Base-by-base conservation (phyloP, 2,329 filamentous ascomycete genomes). In the Akanthomyces lecanii region DNA sequence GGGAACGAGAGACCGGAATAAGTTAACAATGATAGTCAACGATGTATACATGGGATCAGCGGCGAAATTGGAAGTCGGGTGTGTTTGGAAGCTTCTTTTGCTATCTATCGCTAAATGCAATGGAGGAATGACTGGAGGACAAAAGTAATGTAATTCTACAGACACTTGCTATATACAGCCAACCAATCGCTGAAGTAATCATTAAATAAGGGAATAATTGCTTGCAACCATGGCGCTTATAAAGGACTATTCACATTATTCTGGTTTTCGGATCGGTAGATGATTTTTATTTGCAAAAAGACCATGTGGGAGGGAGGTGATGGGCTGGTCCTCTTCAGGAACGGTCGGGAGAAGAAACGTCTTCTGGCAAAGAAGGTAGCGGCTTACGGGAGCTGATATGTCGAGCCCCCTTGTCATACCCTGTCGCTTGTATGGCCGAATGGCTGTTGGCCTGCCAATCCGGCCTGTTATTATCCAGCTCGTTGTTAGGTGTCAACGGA, bases 311-410 rank as follows among this genome's bases (percentile, higher is more conserved):
- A 30, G 2, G 12, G 30, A 40, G 33, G 16, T 30, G 4, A 7
- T 51, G 21, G 10, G 28, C 42, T 18, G 14, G 30, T 5, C 21
- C 25, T 51, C n/a, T 28, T 53, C 28, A 62, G 44, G 36, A 11
- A 18, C 56, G 18, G 11, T 33, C 48, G 50, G 53, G 63, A 33
- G 65, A 66, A 16, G 61, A 66, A 30, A 71, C 69, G 62, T 78
- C 73, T 65, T 77, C 74, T 4, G 77, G 78, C 47, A 79, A 69
- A 28, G 77, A 75, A 55, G 77, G 79, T 2, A 82, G 69, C 3
- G 78, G 78, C 63, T 81, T 81, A 44, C 77, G 74, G 14, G 71
- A 66, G 28, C 67, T 70, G 11, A 62, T 66, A 7, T 69, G 68
- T 36, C 68, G 68, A 40, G 45, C 60, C 56, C 28, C 52, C n/a